Conservation (phyloP, 352 stramenopile species). For the Peronospora farinosa region DNA sequence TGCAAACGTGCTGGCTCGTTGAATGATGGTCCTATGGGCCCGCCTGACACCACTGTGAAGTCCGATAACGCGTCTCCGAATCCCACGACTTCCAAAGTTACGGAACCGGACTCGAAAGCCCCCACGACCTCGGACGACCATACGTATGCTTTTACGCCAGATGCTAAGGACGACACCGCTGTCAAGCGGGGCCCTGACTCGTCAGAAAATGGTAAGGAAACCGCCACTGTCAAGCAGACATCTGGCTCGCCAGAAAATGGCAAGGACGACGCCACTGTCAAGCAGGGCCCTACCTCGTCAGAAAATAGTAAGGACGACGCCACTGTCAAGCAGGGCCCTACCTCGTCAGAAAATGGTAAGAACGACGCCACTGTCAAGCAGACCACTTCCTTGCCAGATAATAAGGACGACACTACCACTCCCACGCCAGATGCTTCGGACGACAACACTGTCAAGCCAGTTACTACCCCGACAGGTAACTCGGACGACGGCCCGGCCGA, state of each 20-base stretch:
- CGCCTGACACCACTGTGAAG: background rate
- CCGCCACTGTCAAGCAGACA: background rate
- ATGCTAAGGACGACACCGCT: too few species aligned
- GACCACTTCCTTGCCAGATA: constrained; percentile 11
- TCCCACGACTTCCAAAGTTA: background rate
- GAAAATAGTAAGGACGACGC: constrained; percentile 12
- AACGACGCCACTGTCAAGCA: constrained; percentile 15
- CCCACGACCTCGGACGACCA: too few species aligned
- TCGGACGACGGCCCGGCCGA: background rate
- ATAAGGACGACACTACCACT: constrained; percentile 14
- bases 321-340: constrained; percentile 8
- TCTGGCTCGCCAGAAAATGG: background rate
- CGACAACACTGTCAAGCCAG: background rate
- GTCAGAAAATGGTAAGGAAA: constrained; percentile 6
- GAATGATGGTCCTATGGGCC: constrained; percentile 6
- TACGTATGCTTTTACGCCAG: too few species aligned
- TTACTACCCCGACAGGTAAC: background rate
- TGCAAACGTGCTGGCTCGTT: constrained; percentile 12
- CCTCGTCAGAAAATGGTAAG: constrained; percentile 14
- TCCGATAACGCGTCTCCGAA: background rate
- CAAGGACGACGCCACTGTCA: constrained; percentile 14
- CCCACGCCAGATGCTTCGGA: constrained; percentile 8
- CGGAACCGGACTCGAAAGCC: background rate
- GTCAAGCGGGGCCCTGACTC: background rate
- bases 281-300: constrained; percentile 14